These are phyloP conservation scores for Blumeriella jaapii DNA, from an alignment of 2,329 filamentous ascomycete genomes.

Conservation along the genomic window DNA sequence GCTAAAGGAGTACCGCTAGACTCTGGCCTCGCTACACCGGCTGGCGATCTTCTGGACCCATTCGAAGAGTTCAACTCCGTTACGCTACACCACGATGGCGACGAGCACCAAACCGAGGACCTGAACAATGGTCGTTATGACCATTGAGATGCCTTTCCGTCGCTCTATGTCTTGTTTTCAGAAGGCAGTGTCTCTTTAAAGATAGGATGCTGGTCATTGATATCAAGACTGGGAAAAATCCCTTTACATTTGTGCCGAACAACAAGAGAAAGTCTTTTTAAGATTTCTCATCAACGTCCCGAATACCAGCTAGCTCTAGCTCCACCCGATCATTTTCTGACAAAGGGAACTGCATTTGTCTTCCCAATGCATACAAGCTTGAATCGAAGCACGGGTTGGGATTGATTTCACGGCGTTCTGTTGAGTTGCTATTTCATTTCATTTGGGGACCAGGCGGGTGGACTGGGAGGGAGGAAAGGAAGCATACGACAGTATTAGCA, in stretches of 20 bases:
- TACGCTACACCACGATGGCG: constrained; percentile 90
- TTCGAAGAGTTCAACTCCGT: constrained; percentile 99
- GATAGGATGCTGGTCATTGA: constrained; percentile 5
- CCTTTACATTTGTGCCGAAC: neutral
- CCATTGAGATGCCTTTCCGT: neutral
- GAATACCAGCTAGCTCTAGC: neutral
- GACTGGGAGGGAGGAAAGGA: too few species aligned
- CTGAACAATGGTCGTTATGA: constrained; percentile 25
- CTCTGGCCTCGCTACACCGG: constrained; percentile 74
- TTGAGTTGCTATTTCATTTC: too few species aligned
- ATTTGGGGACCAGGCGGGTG: too few species aligned
- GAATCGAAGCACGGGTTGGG: neutral
- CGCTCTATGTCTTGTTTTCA: neutral
- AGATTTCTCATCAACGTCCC: too few species aligned
- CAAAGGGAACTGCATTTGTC: neutral
- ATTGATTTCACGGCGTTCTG: neutral
- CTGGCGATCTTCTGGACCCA: constrained; percentile 71
- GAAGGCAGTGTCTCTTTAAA: constrained; percentile 7
- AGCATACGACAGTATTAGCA: too few species aligned
- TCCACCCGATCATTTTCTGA: neutral
- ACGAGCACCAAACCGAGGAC: constrained; percentile 39
- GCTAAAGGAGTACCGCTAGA: constrained; percentile 76
- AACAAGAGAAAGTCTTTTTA: neutral
- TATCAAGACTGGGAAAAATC: constrained; percentile 5
- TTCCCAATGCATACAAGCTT: neutral